Conservation (phyloP, 176 grass and related monocot species). For the Cenchrus fungigraminus region DNA sequence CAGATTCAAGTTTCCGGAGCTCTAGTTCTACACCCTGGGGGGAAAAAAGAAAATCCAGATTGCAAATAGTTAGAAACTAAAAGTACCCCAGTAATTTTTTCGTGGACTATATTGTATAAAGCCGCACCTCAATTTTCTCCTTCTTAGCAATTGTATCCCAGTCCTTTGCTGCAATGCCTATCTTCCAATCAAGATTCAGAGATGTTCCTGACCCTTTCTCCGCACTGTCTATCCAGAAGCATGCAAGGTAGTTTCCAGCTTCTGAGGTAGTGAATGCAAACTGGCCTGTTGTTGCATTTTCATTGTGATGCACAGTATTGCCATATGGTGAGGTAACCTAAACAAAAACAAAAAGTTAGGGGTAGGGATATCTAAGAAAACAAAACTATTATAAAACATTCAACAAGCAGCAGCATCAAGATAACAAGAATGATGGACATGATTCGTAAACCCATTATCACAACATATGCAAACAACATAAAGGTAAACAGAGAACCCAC, state of each 20-base stretch:
- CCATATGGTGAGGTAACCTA: conserved; percentile 95
- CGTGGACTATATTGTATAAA: background rate
- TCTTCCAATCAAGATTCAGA: conserved; percentile 90
- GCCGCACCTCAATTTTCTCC: conserved; percentile 83
- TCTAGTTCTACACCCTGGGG: conserved; percentile 82
- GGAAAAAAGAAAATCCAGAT: conserved; percentile 1
- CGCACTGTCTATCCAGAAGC: conserved; percentile 82
- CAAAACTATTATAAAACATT: background rate
- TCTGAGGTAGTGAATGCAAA: conserved; percentile 91
- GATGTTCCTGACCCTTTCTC: conserved; percentile 58
- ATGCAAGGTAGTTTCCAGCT: conserved; percentile 86
- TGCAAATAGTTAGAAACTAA: conserved; percentile 10
- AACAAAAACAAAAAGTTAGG: conserved; percentile 31
- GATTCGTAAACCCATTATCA: background rate
- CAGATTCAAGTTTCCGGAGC: conserved; percentile 80
- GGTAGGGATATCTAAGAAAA: background rate
- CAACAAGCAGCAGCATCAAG: background rate
- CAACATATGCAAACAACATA: background rate
- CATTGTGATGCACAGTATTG: conserved; percentile 77
- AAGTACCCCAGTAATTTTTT: background rate
- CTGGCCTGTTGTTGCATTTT: conserved; percentile 72
- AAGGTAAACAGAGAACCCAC: background rate
- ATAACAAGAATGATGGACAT: conserved; percentile 12
- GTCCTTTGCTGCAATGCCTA: conserved; percentile 86
- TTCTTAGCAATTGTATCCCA: conserved; percentile 93